These are phyloP conservation scores for Aspergillus kassunensis DNA, from an alignment of 495 filamentous ascomycete genomes.

Conservation along the genomic window DNA sequence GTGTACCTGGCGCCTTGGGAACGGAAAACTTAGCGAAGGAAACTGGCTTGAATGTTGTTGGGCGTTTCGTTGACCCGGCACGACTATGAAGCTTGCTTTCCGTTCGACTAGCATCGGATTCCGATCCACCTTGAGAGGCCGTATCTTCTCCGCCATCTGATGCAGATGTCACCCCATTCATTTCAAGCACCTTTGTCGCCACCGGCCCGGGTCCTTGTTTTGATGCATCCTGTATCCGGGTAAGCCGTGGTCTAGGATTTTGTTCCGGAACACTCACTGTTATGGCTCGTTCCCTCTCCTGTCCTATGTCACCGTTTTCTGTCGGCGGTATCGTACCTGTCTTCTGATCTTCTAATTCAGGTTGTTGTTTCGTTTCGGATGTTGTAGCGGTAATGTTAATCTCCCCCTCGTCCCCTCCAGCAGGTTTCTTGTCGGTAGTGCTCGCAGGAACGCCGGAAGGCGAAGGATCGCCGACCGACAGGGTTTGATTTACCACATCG, in stretches of 20 bases:
- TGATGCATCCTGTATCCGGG: conserved; percentile 27
- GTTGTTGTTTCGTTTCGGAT: conserved; percentile 24
- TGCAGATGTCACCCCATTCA: conserved; percentile 38
- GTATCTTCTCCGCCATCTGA: conserved; percentile 46
- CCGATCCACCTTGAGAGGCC: conserved; percentile 44
- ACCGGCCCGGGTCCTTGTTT: conserved; percentile 35
- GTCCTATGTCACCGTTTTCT: conserved; percentile 27
- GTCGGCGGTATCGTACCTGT: conserved; percentile 12
- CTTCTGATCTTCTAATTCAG: conserved; percentile 27
- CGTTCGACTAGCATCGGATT: conserved; percentile 47
- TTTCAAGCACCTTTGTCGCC: conserved; percentile 40
- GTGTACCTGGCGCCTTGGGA: conserved; percentile 49
- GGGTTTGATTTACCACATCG: conserved; percentile 75
- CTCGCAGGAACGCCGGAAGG: conserved; percentile 70
- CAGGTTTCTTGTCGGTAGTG: conserved; percentile 50
- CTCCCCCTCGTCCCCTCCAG: conserved; percentile 54
- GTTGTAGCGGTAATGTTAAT: conserved; percentile 38
- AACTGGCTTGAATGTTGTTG: conserved; percentile 86
- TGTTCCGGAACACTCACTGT: conserved; percentile 27
- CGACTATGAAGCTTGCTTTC: conserved; percentile 60
- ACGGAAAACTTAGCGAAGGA: conserved; percentile 78
- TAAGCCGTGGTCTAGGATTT: conserved; percentile 19
- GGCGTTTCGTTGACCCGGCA: conserved; percentile 74
- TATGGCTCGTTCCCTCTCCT: conserved; percentile 25
- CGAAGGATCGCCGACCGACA: conserved; percentile 69